Conservation (phyloP, 192 early-diverging fungal genomes). For the Allomyces javanicus region DNA sequence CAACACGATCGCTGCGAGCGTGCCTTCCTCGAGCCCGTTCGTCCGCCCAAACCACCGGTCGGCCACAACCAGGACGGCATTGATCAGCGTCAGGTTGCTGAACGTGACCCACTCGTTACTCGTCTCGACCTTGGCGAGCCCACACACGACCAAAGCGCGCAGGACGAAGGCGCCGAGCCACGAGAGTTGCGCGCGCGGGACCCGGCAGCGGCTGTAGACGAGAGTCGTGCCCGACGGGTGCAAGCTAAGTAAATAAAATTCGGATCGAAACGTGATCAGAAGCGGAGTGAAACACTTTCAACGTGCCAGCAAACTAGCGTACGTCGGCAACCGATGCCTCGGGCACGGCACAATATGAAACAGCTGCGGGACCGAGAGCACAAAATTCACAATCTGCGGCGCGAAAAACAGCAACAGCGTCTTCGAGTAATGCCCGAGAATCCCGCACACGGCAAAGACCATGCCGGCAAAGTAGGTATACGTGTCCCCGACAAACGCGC, state of each 20-base stretch:
- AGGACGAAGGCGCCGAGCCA: slow-evolving; percentile 3
- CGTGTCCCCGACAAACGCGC: slow-evolving; percentile 88
- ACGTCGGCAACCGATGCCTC: slow-evolving; percentile 78
- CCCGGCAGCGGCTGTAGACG: background rate
- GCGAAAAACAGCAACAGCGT: slow-evolving; percentile 83
- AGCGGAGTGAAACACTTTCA: slow-evolving; percentile 11
- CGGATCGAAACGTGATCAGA: slow-evolving; percentile 4
- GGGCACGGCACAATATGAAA: slow-evolving; percentile 89
- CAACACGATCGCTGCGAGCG: slow-evolving; percentile 17
- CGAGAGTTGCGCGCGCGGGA: slow-evolving; percentile 3
- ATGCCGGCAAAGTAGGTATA: slow-evolving; percentile 97
- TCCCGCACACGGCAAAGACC: slow-evolving; percentile 94
- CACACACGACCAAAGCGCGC: slow-evolving; percentile 7
- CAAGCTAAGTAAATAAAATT: slow-evolving; percentile 2
- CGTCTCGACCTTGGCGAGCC: slow-evolving; percentile 6
- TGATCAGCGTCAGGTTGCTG: slow-evolving; percentile 87
- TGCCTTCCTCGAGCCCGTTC: slow-evolving; percentile 11
- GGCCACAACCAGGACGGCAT: slow-evolving; percentile 68
- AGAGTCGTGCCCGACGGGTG: slow-evolving; percentile 5
- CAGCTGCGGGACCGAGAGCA: slow-evolving; percentile 85
- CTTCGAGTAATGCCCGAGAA: slow-evolving; percentile 82
- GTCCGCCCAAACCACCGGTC: slow-evolving; percentile 45
- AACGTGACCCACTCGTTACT: slow-evolving; percentile 15
- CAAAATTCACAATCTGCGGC: slow-evolving; percentile 94
- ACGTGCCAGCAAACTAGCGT: slow-evolving; percentile 8